Evolutionary conservation across 495 filamentous ascomycete species (phyloP).

Genomic region (Tuber microsphaerosporum): DNA sequence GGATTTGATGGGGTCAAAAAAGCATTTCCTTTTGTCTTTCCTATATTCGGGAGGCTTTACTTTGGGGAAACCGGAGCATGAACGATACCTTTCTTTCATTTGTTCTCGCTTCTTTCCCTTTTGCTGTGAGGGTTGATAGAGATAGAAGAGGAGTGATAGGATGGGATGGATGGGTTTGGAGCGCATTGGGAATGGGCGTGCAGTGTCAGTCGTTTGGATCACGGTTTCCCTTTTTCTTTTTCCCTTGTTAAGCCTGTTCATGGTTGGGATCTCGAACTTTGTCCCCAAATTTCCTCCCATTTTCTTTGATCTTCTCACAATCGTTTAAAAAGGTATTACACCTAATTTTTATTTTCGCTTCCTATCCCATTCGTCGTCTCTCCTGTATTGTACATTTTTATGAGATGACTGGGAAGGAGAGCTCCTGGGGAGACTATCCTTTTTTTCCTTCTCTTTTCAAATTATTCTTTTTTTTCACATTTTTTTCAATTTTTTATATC

Average conservation of each 20-base stretch:
- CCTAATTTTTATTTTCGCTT: constrained; percentile 30
- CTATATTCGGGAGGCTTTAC: constrained; percentile 15
- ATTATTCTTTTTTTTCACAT: constrained; percentile 21
- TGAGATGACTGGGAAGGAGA: constrained; percentile 9
- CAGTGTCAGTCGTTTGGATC: neutral
- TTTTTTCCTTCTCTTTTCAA: constrained; percentile 13
- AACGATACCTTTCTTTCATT: constrained; percentile 23
- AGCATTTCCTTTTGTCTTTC: constrained; percentile 18
- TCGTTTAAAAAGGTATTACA: constrained; percentile 16
- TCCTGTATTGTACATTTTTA: constrained; percentile 26
- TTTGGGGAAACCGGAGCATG: constrained; percentile 27
- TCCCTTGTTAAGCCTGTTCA: constrained; percentile 29
- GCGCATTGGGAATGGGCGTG: neutral
- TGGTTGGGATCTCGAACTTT: constrained; percentile 17
- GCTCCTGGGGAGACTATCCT: constrained; percentile 10
- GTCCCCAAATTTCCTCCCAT: neutral
- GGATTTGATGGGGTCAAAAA: constrained; percentile 10
- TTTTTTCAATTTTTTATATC: no score
- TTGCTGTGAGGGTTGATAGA: neutral
- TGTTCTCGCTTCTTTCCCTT: neutral
- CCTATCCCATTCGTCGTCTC: constrained; percentile 24
- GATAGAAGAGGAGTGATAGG: constrained; percentile 1
- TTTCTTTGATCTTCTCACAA: constrained; percentile 14
- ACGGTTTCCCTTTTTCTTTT: constrained; percentile 19
- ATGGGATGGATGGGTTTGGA: constrained; percentile 2